Evolutionary conservation across 371 early-diverging fungal species (phyloP), one percentile per base, ranked within the genome.

Genomic region (Mortierella sp.): DNA sequence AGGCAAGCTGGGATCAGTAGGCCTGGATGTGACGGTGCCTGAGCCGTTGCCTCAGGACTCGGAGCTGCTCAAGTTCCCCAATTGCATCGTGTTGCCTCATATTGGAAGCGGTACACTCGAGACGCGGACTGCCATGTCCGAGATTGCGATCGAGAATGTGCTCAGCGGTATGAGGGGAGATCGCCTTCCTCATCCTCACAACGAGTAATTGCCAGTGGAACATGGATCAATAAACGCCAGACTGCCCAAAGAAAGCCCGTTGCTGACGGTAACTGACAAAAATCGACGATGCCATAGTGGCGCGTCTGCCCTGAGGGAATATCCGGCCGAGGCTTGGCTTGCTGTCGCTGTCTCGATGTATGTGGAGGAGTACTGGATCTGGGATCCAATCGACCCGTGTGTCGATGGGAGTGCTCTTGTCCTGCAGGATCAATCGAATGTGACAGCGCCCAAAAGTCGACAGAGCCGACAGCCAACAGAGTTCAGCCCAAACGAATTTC

Each of bases 1-100:
- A n/a, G 82, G 84, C 0, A 62, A 76, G 47, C 76, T 93, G 46
- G 93, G 85, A 14, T 88, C 87, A 24, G 93, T 87, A 6, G 96
- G 93, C 28, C 71, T 95, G 53, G 96, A 96, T 79, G 96, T 95
- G 10, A 94, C 94, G 0, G 89, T 89, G 21, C 96, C 96, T 0
- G 96, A 96, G 66, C 96, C 96, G 8, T 66, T 96, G 60, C 85
- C 88, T 3, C 53, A 78, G 2, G 80, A 84, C 85, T 91, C 73
- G 81, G 83, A 61, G 55, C 72, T 96, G 19, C 82, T 88, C 13
- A 52, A 74, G 19, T 86, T 90, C 38, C 82, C 84, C 14, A 89
- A 88, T 31, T 91, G 92, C 58, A 71, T 90, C 4, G 84, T 94
- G 6, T 70, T 95, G 30, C 80, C 80, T 3, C 79, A 82, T 52